Percentiles rank a stretch among this genome's conserved stretches.
phyloP scores from a whole-genome alignment of 768 basidiomycete species.

The Pleurotus tuber-regium region DNA sequence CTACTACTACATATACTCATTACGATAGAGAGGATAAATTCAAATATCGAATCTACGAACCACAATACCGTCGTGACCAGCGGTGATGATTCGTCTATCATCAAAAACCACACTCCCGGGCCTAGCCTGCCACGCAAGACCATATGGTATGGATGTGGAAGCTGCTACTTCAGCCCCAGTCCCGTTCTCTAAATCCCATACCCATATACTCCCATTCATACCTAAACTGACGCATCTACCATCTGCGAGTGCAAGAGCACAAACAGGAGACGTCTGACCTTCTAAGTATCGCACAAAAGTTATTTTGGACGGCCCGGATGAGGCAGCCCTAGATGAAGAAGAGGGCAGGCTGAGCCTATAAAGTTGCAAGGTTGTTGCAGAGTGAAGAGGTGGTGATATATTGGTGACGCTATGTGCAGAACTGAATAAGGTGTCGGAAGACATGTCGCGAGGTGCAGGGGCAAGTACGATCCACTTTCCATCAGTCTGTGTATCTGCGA shows the following conservation, averaged over 20 bases:
- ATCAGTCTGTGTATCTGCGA: conserved; percentile 78
- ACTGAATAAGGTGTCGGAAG: conserved; percentile 23
- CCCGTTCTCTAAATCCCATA: conserved; percentile 78
- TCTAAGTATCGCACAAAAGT: conserved; percentile 69
- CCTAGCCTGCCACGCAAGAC: conserved; percentile 4
- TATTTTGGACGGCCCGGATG: conserved; percentile 58
- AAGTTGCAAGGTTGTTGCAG: conserved; percentile 61
- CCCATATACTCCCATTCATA: conserved; percentile 73
- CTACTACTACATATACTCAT: not conserved
- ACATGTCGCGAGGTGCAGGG: conserved; percentile 37
- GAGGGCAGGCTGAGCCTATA: conserved; percentile 69
- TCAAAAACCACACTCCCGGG: conserved; percentile 63
- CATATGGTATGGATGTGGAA: conserved; percentile 20
- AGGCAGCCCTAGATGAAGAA: conserved; percentile 38
- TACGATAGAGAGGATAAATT: conserved; percentile 6
- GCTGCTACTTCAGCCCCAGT: conserved; percentile 42
- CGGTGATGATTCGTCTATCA: conserved; percentile 67
- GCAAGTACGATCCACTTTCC: conserved; percentile 85
- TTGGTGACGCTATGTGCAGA: conserved; percentile 15
- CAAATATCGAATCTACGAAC: conserved; percentile 60
- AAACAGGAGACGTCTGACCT: conserved; percentile 67
- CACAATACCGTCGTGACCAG: conserved; percentile 35
- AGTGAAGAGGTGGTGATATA: conserved; percentile 21
- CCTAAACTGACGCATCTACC: conserved; percentile 80
- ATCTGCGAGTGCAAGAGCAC: conserved; percentile 71